Conservation (phyloP, 768 basidiomycete species). For the Leccinum rimulosum region DNA sequence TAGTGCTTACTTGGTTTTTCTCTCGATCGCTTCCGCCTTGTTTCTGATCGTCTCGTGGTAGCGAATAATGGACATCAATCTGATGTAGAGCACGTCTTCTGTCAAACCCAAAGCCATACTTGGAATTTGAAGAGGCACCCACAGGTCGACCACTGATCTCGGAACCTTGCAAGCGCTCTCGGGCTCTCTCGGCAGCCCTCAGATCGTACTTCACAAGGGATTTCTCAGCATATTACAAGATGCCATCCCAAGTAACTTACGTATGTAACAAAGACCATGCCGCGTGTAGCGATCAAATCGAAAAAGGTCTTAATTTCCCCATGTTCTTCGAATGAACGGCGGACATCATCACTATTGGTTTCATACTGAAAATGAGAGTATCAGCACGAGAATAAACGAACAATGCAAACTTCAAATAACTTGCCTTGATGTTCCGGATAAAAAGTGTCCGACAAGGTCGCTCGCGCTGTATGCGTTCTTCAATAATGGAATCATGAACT, state of each 20-base stretch:
- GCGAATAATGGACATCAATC: conserved; percentile 99
- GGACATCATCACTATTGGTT: conserved; percentile 82
- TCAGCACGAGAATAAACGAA: conserved; percentile 11
- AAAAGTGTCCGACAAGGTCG: conserved; percentile 94
- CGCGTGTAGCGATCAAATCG: conserved; percentile 88
- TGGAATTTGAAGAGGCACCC: conserved; percentile 36
- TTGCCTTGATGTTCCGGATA: conserved; percentile 97
- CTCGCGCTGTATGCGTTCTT: conserved; percentile 91
- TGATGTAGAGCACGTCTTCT: conserved; percentile 30
- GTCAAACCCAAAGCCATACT: conserved; percentile 1
- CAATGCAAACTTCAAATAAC: conserved; percentile 33
- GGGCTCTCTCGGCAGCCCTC: conserved; percentile 87
- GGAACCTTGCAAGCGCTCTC: conserved; percentile 87
- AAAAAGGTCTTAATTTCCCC: conserved; percentile 98
- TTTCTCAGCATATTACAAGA: conserved; percentile 14
- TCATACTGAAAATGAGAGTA: conserved; percentile 60
- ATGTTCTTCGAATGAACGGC: conserved; percentile 83
- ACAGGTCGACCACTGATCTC: conserved; percentile 88
- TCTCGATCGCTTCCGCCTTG: conserved; percentile 56
- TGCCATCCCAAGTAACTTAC: conserved; percentile 52
- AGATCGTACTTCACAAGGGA: conserved; percentile 71
- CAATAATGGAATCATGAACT: conserved; percentile 87
- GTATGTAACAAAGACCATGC: conserved; percentile 99
- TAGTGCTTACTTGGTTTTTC: conserved; percentile 72
- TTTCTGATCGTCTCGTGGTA: conserved; percentile 85